These are phyloP conservation scores for Deinandra increscens DNA, from an alignment of 129 eudicot species.

Conservation along the genomic window DNA sequence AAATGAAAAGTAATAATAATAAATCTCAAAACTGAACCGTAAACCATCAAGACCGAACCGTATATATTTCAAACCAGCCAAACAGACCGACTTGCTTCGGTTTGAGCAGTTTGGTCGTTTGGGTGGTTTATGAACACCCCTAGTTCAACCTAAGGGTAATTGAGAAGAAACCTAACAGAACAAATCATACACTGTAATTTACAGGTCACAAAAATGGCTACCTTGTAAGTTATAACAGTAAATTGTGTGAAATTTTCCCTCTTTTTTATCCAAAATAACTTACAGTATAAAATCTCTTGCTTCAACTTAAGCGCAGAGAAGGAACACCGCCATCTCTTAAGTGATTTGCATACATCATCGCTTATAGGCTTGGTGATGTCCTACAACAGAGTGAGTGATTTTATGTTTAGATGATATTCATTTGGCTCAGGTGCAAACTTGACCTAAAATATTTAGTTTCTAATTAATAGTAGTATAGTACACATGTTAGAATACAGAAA, in stretches of 20 bases:
- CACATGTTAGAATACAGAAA: slow-evolving; percentile 5
- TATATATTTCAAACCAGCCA: too few relatives aligned
- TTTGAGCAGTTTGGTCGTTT: too few relatives aligned
- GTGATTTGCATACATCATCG: slow-evolving; percentile 66
- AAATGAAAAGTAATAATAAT: too few relatives aligned
- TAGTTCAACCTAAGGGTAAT: not conserved
- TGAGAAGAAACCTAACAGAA: not conserved
- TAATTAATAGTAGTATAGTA: not conserved
- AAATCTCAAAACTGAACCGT: too few relatives aligned
- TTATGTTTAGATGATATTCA: not conserved
- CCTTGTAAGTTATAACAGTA: not conserved
- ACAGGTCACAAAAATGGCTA: not conserved
- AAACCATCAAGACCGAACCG: too few relatives aligned
- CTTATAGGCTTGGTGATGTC: slow-evolving; percentile 86
- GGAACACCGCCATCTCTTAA: slow-evolving; percentile 80
- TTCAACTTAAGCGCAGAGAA: slow-evolving; percentile 77
- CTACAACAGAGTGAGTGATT: slow-evolving; percentile 35
- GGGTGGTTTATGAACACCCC: too few relatives aligned
- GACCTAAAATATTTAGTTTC: not conserved
- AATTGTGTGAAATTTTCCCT: not conserved
- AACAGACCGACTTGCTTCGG: too few relatives aligned
- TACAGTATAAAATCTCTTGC: slow-evolving; percentile 94
- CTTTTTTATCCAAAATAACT: slow-evolving; percentile 16
- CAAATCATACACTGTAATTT: not conserved
- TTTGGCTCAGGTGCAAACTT: not conserved